These are phyloP conservation scores for Mortierella sp. DNA, from an alignment of 371 early-diverging fungal genomes.

Conservation along the genomic window DNA sequence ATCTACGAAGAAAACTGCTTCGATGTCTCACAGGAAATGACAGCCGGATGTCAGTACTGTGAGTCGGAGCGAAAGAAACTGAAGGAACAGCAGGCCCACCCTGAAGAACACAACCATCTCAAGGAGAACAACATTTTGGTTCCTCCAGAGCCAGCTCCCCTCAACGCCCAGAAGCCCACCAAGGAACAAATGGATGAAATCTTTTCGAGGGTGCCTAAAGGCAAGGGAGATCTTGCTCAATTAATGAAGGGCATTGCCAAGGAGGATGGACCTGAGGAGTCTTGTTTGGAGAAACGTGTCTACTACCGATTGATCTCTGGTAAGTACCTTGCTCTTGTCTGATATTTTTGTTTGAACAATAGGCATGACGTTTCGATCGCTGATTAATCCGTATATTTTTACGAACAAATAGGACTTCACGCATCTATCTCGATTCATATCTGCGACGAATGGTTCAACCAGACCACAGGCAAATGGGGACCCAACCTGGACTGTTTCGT, in stretches of 20 bases:
- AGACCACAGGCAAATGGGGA: slow-evolving; percentile 89
- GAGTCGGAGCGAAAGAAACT: slow-evolving; percentile 28
- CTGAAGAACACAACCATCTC: slow-evolving; percentile 7
- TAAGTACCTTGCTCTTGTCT: slow-evolving; percentile 27
- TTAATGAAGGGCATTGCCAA: slow-evolving; percentile 46
- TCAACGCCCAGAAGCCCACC: slow-evolving; percentile 35
- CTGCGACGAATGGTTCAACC: slow-evolving; percentile 92
- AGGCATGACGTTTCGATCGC: neutral
- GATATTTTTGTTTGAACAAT: neutral
- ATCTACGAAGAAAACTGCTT: slow-evolving; percentile 98
- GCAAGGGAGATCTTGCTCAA: slow-evolving; percentile 38
- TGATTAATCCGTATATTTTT: neutral
- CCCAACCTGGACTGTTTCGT: slow-evolving; percentile 94
- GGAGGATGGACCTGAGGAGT: slow-evolving; percentile 63
- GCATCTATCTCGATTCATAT: slow-evolving; percentile 98
- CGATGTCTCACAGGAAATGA: slow-evolving; percentile 77
- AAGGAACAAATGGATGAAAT: slow-evolving; percentile 48
- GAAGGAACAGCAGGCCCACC: slow-evolving; percentile 20
- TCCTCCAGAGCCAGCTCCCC: slow-evolving; percentile 49
- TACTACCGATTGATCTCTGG: slow-evolving; percentile 96
- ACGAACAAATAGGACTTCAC: slow-evolving; percentile 73
- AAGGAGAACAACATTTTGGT: slow-evolving; percentile 30
- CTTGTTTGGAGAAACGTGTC: slow-evolving; percentile 91
- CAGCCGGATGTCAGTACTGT: slow-evolving; percentile 49
- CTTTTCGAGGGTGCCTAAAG: slow-evolving; percentile 46